Conservation (phyloP, 345 rosid genomes). For the Aquilaria yunnanensis region DNA sequence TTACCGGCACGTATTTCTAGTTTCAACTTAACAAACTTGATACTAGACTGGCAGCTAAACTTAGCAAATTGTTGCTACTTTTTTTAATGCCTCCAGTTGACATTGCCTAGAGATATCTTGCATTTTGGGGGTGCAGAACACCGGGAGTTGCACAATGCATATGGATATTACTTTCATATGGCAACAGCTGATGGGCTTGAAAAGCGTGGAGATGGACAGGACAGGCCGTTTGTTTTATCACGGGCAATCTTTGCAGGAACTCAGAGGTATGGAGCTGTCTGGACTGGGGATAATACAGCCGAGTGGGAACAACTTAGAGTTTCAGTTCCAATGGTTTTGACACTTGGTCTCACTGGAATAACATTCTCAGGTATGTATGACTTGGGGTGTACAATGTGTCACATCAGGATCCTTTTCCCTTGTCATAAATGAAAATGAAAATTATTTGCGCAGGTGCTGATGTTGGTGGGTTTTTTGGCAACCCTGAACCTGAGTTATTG, state of each 20-base stretch:
- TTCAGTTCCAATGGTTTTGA: conserved; percentile 91
- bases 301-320: conserved; percentile 97
- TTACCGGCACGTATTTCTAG: too few species aligned
- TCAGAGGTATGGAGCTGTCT: conserved; percentile 93
- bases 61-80: neutral
- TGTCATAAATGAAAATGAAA: conserved; percentile 4
- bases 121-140: conserved; percentile 83
- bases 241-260: conserved; percentile 96
- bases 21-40: too few species aligned
- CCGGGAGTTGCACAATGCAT: conserved; percentile 90
- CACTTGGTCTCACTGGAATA: conserved; percentile 83
- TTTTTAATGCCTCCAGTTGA: conserved; percentile 38
- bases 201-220: conserved; percentile 83
- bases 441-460: conserved; percentile 69
- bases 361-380: conserved; percentile 71
- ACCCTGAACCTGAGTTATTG: conserved; percentile 84
- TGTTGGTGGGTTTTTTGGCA: conserved; percentile 96
- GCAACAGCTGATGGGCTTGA: conserved; percentile 95
- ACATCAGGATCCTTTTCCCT: neutral
- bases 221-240: conserved; percentile 94
- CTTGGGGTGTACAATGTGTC: neutral
- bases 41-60: too few species aligned
- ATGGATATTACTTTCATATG: conserved; percentile 96
- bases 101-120: conserved; percentile 97
- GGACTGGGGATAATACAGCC: conserved; percentile 98